Evolutionary conservation across 345 rosid species (phyloP), one percentile per base, ranked within the genome.

Genomic region (Triadica sebifera): DNA sequence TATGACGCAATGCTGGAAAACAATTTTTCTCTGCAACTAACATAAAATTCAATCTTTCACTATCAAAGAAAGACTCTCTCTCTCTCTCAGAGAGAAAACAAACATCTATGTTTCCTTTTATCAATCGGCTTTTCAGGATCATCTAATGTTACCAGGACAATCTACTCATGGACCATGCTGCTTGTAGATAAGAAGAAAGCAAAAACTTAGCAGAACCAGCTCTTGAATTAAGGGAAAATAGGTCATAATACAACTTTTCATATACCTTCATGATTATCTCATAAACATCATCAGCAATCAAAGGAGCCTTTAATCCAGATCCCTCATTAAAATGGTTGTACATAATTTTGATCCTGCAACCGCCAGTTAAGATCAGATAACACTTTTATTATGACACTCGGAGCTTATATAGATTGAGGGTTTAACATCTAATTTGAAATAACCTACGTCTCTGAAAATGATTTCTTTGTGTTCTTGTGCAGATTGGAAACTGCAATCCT

Each of bases 401-500:
- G 0, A 12, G 19, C n/a, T 25, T 25, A 25, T 37, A 4, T 25
- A 20, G 51, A 17, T 29, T 49, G 13, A 34, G 1, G 0, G 12
- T 4, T 13, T 3, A n/a, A 10, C 8, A 49, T 16, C 4, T 15
- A 65, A 61, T 19, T 29, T 5, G 2, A 78, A 34, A 82, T 67
- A 65, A 84, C 99, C 82, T 81, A 96, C 99, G 97, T 93, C 80
- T 96, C 99, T 0, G 99, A 96, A 76, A 96, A 96, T 3, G 86
- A 89, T 62, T 96, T 96, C 85, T 81, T 89, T 3, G 99, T 96
- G 77, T 93, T 96, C 88, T 96, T 96, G 79, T 96, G 98, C 70
- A 96, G 91, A 85, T 96, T 96, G 6, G 98, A 96, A 12, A 96
- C 99, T 72, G 83, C 99, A 75, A 96, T 91, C 78, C 99, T 91